These are phyloP conservation scores for Solanum sejunctum DNA, from an alignment of 257 asterid genomes.

Conservation along the genomic window DNA sequence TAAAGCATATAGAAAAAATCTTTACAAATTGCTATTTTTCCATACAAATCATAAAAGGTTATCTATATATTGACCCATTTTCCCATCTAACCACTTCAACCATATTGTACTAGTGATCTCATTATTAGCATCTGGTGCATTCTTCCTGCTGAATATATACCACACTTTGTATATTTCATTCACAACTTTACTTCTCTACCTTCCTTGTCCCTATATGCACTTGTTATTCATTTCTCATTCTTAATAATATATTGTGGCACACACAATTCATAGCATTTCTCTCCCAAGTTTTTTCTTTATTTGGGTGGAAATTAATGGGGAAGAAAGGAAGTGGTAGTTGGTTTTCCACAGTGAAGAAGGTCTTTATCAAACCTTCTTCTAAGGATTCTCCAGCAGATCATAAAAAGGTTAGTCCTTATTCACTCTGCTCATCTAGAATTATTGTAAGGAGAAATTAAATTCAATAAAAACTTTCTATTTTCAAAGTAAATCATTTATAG, in stretches of 20 bases:
- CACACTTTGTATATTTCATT: neutral
- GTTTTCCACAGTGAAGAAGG: slow-evolving; percentile 78
- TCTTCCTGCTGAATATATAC: neutral
- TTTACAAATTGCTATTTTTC: neutral
- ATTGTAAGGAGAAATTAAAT: neutral
- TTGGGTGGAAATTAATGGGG: slow-evolving; percentile 33
- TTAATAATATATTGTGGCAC: neutral
- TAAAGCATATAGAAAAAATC: neutral
- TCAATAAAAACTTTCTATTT: neutral
- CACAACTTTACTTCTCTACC: neutral
- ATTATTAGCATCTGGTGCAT: neutral
- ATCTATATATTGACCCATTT: neutral
- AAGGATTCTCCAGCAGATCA: slow-evolving; percentile 28
- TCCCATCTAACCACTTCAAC: neutral
- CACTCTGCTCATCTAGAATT: neutral
- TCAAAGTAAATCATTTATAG: neutral
- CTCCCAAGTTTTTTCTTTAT: neutral
- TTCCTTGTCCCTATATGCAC: neutral
- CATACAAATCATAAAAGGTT: neutral
- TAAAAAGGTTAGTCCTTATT: slow-evolving; percentile 38
- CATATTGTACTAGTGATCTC: neutral
- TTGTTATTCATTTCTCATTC: neutral
- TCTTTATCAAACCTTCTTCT: slow-evolving; percentile 38
- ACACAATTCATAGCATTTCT: neutral
- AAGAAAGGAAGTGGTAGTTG: slow-evolving; percentile 60